Percentiles rank a stretch among this genome's conserved stretches.
These are phyloP conservation scores for Pyrenophora graminea DNA, from an alignment of 2,329 filamentous ascomycete genomes.

Conservation along the genomic window DNA sequence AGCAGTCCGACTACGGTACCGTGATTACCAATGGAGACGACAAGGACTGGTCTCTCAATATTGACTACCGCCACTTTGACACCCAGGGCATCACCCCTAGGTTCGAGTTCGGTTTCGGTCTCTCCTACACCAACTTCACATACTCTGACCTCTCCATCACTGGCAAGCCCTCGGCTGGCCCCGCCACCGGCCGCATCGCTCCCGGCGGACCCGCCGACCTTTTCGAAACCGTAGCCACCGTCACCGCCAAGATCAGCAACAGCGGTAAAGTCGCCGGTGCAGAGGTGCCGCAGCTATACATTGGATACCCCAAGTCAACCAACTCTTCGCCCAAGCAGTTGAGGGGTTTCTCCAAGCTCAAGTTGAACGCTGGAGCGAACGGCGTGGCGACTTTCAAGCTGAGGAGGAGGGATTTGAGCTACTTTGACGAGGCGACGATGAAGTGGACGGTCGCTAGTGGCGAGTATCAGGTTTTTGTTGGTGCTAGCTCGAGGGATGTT, in stretches of 20 bases:
- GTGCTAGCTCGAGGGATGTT: slow-evolving; percentile 44
- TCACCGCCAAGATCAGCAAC: slow-evolving; percentile 44
- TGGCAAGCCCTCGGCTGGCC: slow-evolving; percentile 28
- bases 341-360: slow-evolving; percentile 44
- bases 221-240: slow-evolving; percentile 41
- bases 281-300: slow-evolving; percentile 47
- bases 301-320: slow-evolving; percentile 41
- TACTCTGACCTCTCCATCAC: slow-evolving; percentile 42
- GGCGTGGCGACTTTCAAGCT: slow-evolving; percentile 41
- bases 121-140: slow-evolving; percentile 51
- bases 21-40: slow-evolving; percentile 23
- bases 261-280: slow-evolving; percentile 42
- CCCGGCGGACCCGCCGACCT: slow-evolving; percentile 39
- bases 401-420: slow-evolving; percentile 44
- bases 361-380: slow-evolving; percentile 35
- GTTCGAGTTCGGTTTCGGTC: slow-evolving; percentile 53
- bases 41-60: slow-evolving; percentile 49
- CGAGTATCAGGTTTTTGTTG: slow-evolving; percentile 40
- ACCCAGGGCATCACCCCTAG: slow-evolving; percentile 47
- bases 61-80: slow-evolving; percentile 54
- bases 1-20: slow-evolving; percentile 39
- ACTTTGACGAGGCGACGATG: slow-evolving; percentile 41
- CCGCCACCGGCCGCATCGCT: slow-evolving; percentile 30
- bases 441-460: slow-evolving; percentile 44
- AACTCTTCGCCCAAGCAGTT: slow-evolving; percentile 42